phyloP scores from a whole-genome alignment of 208 protist species.

The Wallacemonas sp. region DNA sequence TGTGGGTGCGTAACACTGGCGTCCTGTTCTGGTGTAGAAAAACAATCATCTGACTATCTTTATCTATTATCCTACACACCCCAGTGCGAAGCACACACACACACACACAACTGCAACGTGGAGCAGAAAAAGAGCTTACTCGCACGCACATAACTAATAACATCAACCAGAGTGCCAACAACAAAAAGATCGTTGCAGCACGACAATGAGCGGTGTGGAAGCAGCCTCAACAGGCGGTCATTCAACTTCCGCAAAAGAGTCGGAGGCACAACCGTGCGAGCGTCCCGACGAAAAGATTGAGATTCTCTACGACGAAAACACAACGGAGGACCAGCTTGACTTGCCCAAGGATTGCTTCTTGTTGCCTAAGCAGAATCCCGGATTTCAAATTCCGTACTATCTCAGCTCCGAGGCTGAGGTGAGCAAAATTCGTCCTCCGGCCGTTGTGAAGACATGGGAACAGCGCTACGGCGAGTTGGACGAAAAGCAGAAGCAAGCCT shows the following conservation, averaged over 20 bases:
- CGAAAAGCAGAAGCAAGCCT: conserved; percentile 32
- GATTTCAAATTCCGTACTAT: conserved; percentile 82
- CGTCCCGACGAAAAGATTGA: not conserved
- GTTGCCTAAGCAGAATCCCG: conserved; percentile 66
- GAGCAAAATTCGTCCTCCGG: conserved; percentile 62
- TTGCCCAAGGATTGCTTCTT: conserved; percentile 70
- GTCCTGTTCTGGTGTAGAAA: too few species aligned
- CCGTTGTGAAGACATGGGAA: conserved; percentile 77
- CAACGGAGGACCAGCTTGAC: conserved; percentile 20
- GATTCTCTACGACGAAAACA: conserved; percentile 10
- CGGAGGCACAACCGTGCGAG: not conserved
- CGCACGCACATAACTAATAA: too few species aligned
- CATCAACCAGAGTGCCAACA: too few species aligned
- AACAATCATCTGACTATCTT: too few species aligned
- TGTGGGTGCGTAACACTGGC: too few species aligned
- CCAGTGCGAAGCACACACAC: too few species aligned
- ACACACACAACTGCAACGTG: too few species aligned
- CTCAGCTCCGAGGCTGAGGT: conserved; percentile 54
- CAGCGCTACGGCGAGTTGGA: conserved; percentile 59
- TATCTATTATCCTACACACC: too few species aligned
- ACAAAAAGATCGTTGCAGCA: not conserved
- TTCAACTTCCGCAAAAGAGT: too few species aligned
- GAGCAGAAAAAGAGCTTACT: too few species aligned
- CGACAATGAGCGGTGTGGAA: not conserved
- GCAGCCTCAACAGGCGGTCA: not conserved